phyloP scores from a whole-genome alignment of 805 yeast species.

The Hanseniaspora meyeri region DNA sequence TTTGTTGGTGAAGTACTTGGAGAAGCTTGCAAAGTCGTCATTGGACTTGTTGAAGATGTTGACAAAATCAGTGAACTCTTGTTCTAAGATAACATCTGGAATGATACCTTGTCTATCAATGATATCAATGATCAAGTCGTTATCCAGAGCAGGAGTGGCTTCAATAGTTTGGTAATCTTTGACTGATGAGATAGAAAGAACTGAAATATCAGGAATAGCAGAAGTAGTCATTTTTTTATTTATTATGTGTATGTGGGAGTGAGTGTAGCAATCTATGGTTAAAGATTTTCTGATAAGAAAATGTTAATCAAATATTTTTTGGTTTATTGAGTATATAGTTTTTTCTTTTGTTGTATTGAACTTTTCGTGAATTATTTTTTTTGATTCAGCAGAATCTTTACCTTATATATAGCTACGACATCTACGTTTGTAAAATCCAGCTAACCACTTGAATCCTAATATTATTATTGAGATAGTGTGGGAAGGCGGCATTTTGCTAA shows the following conservation, averaged over 20 bases:
- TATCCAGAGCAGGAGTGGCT: constrained; percentile 68
- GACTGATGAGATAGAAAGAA: constrained; percentile 33
- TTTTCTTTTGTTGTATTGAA: too few relatives aligned
- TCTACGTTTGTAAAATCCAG: too few relatives aligned
- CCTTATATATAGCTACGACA: not conserved
- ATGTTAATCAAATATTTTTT: too few relatives aligned
- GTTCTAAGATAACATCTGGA: constrained; percentile 74
- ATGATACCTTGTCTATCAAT: constrained; percentile 77
- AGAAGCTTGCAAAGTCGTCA: not conserved
- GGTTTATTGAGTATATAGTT: not conserved
- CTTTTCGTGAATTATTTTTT: too few relatives aligned
- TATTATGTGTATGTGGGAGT: not conserved
- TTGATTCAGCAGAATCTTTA: too few relatives aligned
- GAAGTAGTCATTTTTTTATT: not conserved
- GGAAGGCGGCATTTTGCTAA: not conserved
- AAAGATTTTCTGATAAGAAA: not conserved
- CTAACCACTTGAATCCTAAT: too few relatives aligned
- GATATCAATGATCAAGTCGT: constrained; percentile 67
- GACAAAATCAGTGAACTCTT: constrained; percentile 84
- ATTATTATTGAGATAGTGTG: not conserved
- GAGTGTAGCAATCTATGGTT: not conserved
- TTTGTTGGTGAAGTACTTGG: not conserved
- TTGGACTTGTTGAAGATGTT: constrained; percentile 54
- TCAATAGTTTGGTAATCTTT: constrained; percentile 68
- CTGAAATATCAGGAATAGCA: constrained; percentile 28